Percentiles rank a stretch among this genome's conserved stretches.
These are phyloP conservation scores for Lactarius trivialis DNA, from an alignment of 768 basidiomycete species.

Conservation along the genomic window DNA sequence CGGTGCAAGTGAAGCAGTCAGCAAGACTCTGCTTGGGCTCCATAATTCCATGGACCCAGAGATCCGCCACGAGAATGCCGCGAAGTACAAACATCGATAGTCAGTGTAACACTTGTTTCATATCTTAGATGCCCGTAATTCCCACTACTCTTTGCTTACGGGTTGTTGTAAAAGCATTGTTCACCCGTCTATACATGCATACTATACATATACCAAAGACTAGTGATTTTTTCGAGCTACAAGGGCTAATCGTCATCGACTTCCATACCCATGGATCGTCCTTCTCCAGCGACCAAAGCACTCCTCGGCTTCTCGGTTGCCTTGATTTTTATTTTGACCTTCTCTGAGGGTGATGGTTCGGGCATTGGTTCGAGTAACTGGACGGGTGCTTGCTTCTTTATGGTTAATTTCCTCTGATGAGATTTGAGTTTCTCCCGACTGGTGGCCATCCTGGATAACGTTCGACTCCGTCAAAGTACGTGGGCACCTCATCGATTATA, in stretches of 20 bases:
- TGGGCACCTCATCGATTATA: not conserved
- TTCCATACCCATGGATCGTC: constrained; percentile 89
- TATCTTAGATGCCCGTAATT: not conserved
- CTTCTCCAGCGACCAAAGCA: constrained; percentile 76
- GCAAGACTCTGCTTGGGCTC: constrained; percentile 89
- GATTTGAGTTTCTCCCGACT: constrained; percentile 72
- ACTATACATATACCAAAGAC: not conserved
- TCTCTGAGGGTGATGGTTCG: constrained; percentile 38
- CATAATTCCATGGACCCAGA: constrained; percentile 90
- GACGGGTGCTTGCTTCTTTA: constrained; percentile 47
- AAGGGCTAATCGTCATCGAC: constrained; percentile 60
- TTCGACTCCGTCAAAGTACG: not conserved
- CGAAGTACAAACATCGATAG: constrained; percentile 86
- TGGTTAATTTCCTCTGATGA: constrained; percentile 60
- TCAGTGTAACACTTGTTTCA: constrained; percentile 17
- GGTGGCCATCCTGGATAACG: constrained; percentile 63
- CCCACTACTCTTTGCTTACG: not conserved
- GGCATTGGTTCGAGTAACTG: constrained; percentile 61
- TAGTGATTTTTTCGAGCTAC: not conserved
- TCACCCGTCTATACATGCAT: not conserved
- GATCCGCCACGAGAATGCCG: constrained; percentile 74
- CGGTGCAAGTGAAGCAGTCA: constrained; percentile 92
- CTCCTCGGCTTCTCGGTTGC: constrained; percentile 54
- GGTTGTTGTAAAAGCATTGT: not conserved
- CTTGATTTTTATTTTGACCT: constrained; percentile 73